Base-by-base conservation (phyloP, 371 early-diverging fungal genomes). In the Apophysomyces ossiformis region DNA sequence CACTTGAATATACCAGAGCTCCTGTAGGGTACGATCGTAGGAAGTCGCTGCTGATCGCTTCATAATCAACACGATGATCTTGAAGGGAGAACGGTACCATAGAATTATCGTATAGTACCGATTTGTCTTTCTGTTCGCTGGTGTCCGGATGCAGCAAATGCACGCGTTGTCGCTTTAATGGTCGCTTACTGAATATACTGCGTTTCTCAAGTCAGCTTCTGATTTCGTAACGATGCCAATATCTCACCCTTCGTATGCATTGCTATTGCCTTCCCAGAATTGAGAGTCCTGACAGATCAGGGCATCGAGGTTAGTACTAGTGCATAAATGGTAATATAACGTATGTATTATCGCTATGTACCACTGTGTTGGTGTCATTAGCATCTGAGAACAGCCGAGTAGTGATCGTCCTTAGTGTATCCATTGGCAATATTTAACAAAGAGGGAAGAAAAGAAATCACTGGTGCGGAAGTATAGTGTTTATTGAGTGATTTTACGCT, bases 371-470 rank as follows among this genome's bases (percentile, higher is more conserved):
- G 8, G 43, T 62, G 61, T 79, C 79, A 57, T 79, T 73, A 35
- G 67, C 65, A 64, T 82, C 82, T 50, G 71, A 67, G 68, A 82
- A 82, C 15, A 82, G 47, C 43, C 76, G 75, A 66, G 77, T 70
- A 67, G 77, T 76, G 8, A 82, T 76, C 46, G 70, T 75, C 63
- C 82, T 65, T 37, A 82, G 60, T 8, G 79, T 72, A 56, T 82
- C 82, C 82, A 82, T 82, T 18, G 46, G 32, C 32, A 26, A 26
- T 26, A 26, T 26, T 26, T 26, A 26, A 26, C 1, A 26, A 26
- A 26, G 32, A 26, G 32, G 32, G 32, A 26, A 26, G 32, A 26
- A 26, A 26, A 26, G 32, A 26, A 26, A 26, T 26, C 32, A 26
- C 32, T 26, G 32, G 32, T 26, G 32, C 32, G 32, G 32, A 26